These are phyloP conservation scores for Epichloe uncinata DNA, from an alignment of 2,329 filamentous ascomycete genomes.

Conservation along the genomic window DNA sequence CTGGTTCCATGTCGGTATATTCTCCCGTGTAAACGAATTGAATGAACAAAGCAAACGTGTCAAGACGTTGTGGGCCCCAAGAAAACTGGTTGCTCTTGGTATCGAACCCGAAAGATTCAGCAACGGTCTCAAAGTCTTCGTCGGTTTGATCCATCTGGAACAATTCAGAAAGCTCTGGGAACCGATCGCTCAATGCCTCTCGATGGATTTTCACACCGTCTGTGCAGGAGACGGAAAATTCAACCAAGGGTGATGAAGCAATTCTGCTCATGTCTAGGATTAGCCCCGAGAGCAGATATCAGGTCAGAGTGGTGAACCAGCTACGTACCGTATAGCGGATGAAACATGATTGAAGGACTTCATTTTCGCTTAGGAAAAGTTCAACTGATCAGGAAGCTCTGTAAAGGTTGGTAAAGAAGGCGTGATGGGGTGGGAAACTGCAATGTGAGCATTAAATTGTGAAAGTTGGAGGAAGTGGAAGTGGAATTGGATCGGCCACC, in stretches of 20 bases:
- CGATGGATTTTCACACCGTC: neutral
- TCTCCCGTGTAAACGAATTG: neutral
- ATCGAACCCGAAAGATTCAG: neutral
- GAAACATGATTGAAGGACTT: accelerated
- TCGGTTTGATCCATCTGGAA: neutral
- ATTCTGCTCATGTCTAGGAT: too few relatives aligned
- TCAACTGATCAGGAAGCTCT: too few relatives aligned
- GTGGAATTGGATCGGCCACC: too few relatives aligned
- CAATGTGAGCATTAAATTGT: too few relatives aligned
- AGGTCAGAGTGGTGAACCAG: too few relatives aligned
- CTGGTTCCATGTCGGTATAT: neutral
- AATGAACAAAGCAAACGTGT: neutral
- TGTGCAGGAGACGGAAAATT: neutral
- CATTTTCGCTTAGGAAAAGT: too few relatives aligned
- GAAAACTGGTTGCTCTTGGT: neutral
- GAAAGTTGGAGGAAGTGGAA: too few relatives aligned
- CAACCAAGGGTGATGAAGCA: neutral
- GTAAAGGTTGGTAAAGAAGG: too few relatives aligned
- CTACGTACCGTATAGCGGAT: too few relatives aligned
- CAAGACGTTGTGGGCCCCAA: neutral
- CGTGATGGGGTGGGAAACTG: too few relatives aligned
- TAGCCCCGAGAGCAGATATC: too few relatives aligned
- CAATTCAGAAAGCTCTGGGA: neutral
- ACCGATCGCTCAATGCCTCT: neutral
- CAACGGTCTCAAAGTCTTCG: neutral